Evolutionary conservation across 2,329 filamentous ascomycete genomes (phyloP).

Genomic region (Fusarium siculi): DNA sequence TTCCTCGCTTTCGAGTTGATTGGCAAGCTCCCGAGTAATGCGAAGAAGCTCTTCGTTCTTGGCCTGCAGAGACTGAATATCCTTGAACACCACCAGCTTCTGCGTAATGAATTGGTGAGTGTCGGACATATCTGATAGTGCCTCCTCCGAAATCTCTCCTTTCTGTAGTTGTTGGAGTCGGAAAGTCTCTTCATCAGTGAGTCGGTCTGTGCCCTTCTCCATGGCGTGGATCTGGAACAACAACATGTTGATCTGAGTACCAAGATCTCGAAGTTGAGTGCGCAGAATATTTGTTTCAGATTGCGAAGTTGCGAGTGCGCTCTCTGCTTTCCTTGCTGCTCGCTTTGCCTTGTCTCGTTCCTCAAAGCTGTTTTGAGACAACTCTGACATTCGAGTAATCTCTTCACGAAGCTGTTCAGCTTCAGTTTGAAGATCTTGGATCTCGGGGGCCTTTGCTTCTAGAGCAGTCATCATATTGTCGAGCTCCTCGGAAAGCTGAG

Average conservation of each 20-base stretch:
- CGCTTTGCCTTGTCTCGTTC: constrained; percentile 84
- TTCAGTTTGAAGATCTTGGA: constrained; percentile 85
- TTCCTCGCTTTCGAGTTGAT: constrained; percentile 91
- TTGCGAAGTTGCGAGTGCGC: constrained; percentile 71
- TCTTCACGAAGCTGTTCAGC: constrained; percentile 83
- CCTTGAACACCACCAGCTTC: constrained; percentile 88
- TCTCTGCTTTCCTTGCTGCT: constrained; percentile 80
- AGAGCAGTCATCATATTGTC: constrained; percentile 88
- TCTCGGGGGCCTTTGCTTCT: constrained; percentile 86
- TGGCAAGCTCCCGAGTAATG: constrained; percentile 84
- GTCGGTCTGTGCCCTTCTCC: constrained; percentile 79
- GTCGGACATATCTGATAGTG: constrained; percentile 79
- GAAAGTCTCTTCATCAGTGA: constrained; percentile 76
- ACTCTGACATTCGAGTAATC: constrained; percentile 83
- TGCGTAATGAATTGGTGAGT: constrained; percentile 91
- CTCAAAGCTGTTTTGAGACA: constrained; percentile 83
- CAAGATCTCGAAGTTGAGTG: constrained; percentile 88
- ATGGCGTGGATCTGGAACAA: constrained; percentile 86
- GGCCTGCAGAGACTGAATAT: constrained; percentile 83
- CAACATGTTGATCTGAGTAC: constrained; percentile 89
- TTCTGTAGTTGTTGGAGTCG: constrained; percentile 82
- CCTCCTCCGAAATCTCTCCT: constrained; percentile 77
- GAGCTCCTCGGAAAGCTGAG: constrained; percentile 78
- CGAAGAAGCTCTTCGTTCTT: constrained; percentile 88
- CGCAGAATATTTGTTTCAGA: constrained; percentile 82